phyloP scores from a whole-genome alignment of 305 asterid genomes.

The Solanum aculeatissimum region DNA sequence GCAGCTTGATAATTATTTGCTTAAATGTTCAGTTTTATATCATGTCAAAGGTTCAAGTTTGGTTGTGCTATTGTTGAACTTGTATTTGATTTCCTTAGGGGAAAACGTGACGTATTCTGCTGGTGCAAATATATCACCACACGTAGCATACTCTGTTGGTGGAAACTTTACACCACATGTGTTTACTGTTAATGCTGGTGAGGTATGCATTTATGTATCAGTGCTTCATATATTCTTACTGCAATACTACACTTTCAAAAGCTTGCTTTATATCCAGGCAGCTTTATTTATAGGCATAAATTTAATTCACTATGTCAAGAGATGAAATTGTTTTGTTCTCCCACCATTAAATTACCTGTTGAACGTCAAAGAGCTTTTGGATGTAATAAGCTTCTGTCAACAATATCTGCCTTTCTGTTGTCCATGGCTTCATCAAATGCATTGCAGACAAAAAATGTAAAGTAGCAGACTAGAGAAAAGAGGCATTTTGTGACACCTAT shows the following conservation, averaged over 20 bases:
- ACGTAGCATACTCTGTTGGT: conserved; percentile 10
- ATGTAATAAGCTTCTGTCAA: background rate
- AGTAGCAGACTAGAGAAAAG: background rate
- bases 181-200: conserved; percentile 80
- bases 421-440: background rate
- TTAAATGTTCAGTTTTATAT: background rate
- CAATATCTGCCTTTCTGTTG: background rate
- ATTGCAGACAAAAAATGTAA: background rate
- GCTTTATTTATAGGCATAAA: background rate
- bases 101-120: conserved; percentile 29
- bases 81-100: conserved; percentile 21
- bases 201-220: conserved; percentile 32
- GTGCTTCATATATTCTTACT: background rate
- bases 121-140: background rate
- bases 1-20: background rate
- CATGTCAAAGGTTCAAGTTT: background rate
- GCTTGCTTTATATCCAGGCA: background rate
- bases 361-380: background rate
- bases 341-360: background rate
- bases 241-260: background rate
- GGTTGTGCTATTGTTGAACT: background rate
- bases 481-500: background rate
- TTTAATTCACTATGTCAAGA: background rate
- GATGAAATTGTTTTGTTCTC: background rate
- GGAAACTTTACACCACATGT: conserved; percentile 82